Evolutionary conservation across 2,329 filamentous ascomycete species (phyloP).

Genomic region (Trichophyton verrucosum): DNA sequence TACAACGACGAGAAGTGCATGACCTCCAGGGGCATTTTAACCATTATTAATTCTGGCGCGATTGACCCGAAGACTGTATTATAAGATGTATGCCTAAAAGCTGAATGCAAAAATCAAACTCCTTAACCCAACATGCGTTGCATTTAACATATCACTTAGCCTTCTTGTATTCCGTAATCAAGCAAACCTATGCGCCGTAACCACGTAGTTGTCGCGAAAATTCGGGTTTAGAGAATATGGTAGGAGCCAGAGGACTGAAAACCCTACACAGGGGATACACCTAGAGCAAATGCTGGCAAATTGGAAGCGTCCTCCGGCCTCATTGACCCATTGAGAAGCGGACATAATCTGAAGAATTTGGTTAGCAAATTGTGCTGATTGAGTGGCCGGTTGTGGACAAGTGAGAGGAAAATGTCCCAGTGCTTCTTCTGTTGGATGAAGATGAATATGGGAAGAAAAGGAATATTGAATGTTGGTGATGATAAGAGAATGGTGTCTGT

Average conservation of each 20-base stretch:
- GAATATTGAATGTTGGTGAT: too few species aligned
- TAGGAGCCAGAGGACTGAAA: background rate
- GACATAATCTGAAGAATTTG: slow-evolving; percentile 52
- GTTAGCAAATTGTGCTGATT: slow-evolving; percentile 10
- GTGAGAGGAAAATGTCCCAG: background rate
- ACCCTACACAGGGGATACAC: background rate
- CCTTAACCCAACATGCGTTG: background rate
- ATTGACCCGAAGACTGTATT: background rate
- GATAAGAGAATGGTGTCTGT: background rate
- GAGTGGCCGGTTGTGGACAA: slow-evolving; percentile 10
- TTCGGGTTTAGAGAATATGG: too few species aligned
- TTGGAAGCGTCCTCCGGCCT: slow-evolving; percentile 41
- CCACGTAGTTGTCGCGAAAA: background rate
- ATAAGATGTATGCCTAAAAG: background rate
- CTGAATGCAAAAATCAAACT: background rate
- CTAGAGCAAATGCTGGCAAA: slow-evolving; percentile 32
- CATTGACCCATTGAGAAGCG: slow-evolving; percentile 72
- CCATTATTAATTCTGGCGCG: background rate
- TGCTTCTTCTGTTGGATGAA: too few species aligned
- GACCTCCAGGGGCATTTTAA: background rate
- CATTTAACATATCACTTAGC: background rate
- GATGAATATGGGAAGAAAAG: too few species aligned
- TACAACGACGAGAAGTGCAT: background rate
- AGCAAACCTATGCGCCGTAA: background rate
- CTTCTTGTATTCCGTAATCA: background rate